Evolutionary conservation across 1,284 basidiomycete genomes (phyloP).

Genomic region (Ceratobasidium sp.): DNA sequence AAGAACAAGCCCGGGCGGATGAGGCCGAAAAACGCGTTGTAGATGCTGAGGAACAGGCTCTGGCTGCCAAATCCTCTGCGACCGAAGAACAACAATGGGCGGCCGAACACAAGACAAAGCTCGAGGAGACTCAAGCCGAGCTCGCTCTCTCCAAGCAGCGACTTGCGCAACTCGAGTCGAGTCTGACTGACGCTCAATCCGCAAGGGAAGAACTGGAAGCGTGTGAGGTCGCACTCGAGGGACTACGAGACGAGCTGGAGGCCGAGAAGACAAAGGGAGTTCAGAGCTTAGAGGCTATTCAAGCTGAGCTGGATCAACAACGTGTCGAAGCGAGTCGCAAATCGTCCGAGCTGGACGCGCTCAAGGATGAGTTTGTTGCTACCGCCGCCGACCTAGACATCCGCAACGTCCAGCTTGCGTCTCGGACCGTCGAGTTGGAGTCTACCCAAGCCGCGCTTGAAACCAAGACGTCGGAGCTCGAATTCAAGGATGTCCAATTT

Average conservation of each 20-base stretch:
- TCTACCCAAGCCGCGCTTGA: constrained; percentile 8
- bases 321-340: constrained; percentile 11
- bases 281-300: neutral
- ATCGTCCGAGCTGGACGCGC: constrained; percentile 25
- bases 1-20: constrained; percentile 21
- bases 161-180: constrained; percentile 7
- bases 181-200: constrained; percentile 8
- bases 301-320: constrained; percentile 21
- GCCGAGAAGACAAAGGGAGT: neutral
- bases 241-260: constrained; percentile 25
- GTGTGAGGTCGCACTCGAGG: constrained; percentile 23
- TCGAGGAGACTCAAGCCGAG: constrained; percentile 18
- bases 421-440: constrained; percentile 22
- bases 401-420: constrained; percentile 13
- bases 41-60: constrained; percentile 3
- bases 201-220: constrained; percentile 25
- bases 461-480: constrained; percentile 29
- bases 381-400: constrained; percentile 30
- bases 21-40: constrained; percentile 30
- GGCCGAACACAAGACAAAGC: constrained; percentile 14
- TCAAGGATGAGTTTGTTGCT: constrained; percentile 38
- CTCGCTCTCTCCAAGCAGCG: constrained; percentile 17
- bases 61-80: constrained; percentile 4
- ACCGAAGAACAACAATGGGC: constrained; percentile 33
- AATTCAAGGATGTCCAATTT: constrained; percentile 22